Evolutionary conservation across 2,329 filamentous ascomycete genomes (phyloP).

Genomic region (Ceratocystis variospora): DNA sequence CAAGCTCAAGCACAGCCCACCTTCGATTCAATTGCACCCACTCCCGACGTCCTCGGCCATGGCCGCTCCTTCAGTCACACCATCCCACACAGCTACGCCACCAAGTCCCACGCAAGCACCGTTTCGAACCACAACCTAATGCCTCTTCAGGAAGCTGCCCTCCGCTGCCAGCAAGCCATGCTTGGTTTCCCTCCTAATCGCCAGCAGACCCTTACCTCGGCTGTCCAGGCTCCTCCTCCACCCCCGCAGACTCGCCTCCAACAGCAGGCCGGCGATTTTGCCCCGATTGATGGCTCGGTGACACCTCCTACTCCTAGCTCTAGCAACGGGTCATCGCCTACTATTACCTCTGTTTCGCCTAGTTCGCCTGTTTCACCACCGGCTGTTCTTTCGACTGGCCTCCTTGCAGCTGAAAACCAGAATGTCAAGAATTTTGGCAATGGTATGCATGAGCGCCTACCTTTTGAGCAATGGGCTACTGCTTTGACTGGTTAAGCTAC

Average conservation of each 20-base stretch:
- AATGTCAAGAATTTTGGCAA: constrained; percentile 10
- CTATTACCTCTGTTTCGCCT: constrained; percentile 32
- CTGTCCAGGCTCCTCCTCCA: neutral
- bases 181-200: constrained; percentile 20
- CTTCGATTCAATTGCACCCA: neutral
- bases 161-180: constrained; percentile 21
- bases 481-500: constrained; percentile 11
- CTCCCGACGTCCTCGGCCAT: neutral
- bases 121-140: constrained; percentile 34
- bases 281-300: constrained; percentile 18
- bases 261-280: neutral
- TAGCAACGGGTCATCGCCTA: constrained; percentile 26
- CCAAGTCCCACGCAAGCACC: constrained; percentile 26
- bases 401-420: constrained; percentile 6
- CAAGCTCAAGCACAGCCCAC: neutral
- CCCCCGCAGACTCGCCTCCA: neutral
- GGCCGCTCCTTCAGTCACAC: constrained; percentile 3
- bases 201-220: constrained; percentile 10
- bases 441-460: constrained; percentile 16
- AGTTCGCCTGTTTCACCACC: constrained; percentile 33
- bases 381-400: constrained; percentile 11
- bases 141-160: constrained; percentile 25
- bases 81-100: neutral
- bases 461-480: constrained; percentile 14
- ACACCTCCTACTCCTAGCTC: constrained; percentile 24